phyloP scores from a whole-genome alignment of 495 filamentous ascomycete species.

The Bacidia gigantensis region DNA sequence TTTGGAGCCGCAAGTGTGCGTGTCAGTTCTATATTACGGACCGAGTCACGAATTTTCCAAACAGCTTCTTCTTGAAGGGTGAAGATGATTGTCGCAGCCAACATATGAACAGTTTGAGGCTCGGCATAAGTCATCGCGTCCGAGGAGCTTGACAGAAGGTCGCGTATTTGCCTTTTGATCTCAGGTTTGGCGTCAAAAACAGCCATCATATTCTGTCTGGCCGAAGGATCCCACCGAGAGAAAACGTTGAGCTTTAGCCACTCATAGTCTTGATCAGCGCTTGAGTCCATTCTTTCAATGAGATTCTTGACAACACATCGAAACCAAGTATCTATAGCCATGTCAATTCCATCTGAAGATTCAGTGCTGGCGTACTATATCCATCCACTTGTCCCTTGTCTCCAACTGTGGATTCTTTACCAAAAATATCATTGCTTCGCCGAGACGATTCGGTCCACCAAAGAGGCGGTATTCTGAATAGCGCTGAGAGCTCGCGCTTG shows the following conservation, averaged over 20 bases:
- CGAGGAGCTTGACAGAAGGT: background rate
- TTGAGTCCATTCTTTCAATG: background rate
- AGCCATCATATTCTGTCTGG: conserved; percentile 16
- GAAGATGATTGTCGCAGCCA: conserved; percentile 13
- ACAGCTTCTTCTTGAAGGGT: conserved; percentile 20
- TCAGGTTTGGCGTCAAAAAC: conserved; percentile 18
- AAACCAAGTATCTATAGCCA: conserved; percentile 19
- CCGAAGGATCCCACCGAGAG: conserved; percentile 16
- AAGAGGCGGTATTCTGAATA: background rate
- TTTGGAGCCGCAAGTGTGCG: conserved; percentile 15
- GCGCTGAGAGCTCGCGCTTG: background rate
- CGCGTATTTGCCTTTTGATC: conserved; percentile 8
- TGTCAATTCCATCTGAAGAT: background rate
- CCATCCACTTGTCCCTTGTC: background rate
- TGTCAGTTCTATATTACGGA: conserved; percentile 17
- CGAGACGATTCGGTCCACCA: background rate
- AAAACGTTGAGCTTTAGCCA: conserved; percentile 25
- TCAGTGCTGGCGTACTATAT: background rate
- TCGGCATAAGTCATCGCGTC: background rate
- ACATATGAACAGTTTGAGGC: conserved; percentile 20
- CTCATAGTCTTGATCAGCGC: conserved; percentile 15
- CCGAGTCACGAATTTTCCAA: conserved; percentile 22
- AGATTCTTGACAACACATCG: conserved; percentile 21
- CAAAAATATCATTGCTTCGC: background rate
- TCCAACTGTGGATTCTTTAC: background rate